These are phyloP conservation scores for Amanita rimosa DNA, from an alignment of 768 basidiomycete species.

Conservation along the genomic window DNA sequence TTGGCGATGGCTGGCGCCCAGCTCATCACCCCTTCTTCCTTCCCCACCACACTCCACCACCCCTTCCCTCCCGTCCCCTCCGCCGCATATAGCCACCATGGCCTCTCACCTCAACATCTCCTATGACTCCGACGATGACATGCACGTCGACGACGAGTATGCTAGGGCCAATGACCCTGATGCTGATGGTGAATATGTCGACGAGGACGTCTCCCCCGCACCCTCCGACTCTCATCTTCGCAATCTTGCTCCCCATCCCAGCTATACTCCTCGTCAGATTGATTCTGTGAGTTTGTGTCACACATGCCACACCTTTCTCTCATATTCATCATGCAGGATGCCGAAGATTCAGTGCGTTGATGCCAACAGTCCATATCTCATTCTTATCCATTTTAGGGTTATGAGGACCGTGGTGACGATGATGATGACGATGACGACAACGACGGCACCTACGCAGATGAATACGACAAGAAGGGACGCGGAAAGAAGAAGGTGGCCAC, in stretches of 20 bases:
- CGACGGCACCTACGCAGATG: conserved; percentile 71
- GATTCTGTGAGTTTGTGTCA: conserved; percentile 28
- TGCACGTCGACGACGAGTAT: conserved; percentile 60
- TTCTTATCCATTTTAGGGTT: conserved; percentile 25
- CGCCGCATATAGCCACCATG: conserved; percentile 17
- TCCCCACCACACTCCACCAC: conserved; percentile 22
- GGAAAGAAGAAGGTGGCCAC: conserved; percentile 59
- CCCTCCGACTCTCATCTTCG: conserved; percentile 23
- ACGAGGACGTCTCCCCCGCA: conserved; percentile 33
- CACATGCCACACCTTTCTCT: conserved; percentile 6
- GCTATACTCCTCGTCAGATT: conserved; percentile 15
- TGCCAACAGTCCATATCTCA: not conserved
- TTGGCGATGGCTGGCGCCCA: conserved; percentile 44
- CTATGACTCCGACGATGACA: conserved; percentile 55
- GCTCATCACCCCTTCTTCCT: conserved; percentile 28
- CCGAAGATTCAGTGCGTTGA: conserved; percentile 50
- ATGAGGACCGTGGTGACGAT: conserved; percentile 50
- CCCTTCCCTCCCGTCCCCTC: conserved; percentile 13
- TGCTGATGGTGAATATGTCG: conserved; percentile 51
- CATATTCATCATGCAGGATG: conserved; percentile 23
- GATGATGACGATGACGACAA: conserved; percentile 48
- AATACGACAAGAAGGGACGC: conserved; percentile 61
- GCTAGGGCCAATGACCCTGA: conserved; percentile 44
- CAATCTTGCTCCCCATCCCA: conserved; percentile 15
- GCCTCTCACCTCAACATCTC: conserved; percentile 37